Conservation (phyloP, 495 filamentous ascomycete genomes). For the Bryoglossum gracile region DNA sequence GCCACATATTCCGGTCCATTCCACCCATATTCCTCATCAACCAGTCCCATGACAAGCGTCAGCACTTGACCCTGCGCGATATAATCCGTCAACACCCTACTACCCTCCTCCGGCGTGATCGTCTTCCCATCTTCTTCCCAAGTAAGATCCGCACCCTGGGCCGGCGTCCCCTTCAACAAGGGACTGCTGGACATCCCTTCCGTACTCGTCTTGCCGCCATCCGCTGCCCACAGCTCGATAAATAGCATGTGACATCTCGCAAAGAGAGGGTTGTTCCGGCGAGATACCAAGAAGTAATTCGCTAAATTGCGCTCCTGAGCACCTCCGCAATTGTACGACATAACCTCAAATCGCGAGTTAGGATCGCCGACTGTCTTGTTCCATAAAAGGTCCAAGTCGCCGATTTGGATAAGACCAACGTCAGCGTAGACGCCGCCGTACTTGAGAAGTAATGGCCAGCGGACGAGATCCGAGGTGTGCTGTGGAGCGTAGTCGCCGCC, state of each 20-base stretch:
- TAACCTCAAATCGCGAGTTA: constrained; percentile 37
- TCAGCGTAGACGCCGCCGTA: constrained; percentile 53
- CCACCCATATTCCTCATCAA: constrained; percentile 45
- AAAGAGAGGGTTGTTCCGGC: constrained; percentile 40
- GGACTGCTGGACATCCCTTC: constrained; percentile 44
- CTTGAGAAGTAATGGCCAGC: constrained; percentile 44
- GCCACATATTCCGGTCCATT: constrained; percentile 43
- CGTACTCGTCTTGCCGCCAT: constrained; percentile 41
- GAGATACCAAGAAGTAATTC: constrained; percentile 44
- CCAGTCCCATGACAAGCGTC: constrained; percentile 41
- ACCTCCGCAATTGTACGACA: constrained; percentile 37
- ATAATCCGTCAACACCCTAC: constrained; percentile 42
- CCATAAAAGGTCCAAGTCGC: constrained; percentile 47
- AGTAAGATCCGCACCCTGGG: constrained; percentile 26
- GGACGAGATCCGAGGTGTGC: constrained; percentile 50
- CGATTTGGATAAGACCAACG: constrained; percentile 47
- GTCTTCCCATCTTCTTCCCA: constrained; percentile 18
- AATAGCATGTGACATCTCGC: constrained; percentile 41
- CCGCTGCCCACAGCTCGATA: constrained; percentile 41
- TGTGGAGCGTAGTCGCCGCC: constrained; percentile 41
- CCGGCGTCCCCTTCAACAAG: constrained; percentile 36
- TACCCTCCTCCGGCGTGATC: constrained; percentile 28
- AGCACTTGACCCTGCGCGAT: constrained; percentile 46
- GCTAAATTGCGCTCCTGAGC: constrained; percentile 29
- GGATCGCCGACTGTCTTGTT: constrained; percentile 37